Evolutionary conservation across 129 eudicot species (phyloP).

Genomic region (Escallonia herrerae): DNA sequence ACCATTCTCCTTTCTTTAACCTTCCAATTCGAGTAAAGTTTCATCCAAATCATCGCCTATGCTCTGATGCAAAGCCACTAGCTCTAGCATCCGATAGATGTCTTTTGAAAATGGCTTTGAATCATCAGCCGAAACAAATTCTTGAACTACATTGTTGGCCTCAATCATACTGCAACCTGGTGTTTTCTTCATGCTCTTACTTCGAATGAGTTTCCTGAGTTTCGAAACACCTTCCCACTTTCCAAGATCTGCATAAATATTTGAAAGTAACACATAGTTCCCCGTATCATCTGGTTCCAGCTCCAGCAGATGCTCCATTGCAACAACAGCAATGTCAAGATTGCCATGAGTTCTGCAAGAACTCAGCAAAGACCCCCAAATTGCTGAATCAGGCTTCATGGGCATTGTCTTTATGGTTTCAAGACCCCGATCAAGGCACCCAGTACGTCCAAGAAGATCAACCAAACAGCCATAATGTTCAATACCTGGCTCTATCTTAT

Average conservation of each 20-base stretch:
- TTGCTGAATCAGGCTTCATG: conserved; percentile 48
- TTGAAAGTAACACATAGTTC: conserved; percentile 51
- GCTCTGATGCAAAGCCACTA: conserved; percentile 27
- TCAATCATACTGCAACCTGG: conserved; percentile 57
- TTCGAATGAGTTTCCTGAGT: conserved; percentile 45
- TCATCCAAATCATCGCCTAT: not conserved
- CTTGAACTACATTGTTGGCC: conserved; percentile 43
- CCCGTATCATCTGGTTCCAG: conserved; percentile 61
- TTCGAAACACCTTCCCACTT: conserved; percentile 56
- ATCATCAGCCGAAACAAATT: conserved; percentile 49
- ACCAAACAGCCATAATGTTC: conserved; percentile 60
- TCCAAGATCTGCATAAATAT: conserved; percentile 52
- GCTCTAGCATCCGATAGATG: conserved; percentile 32
- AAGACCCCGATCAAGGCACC: conserved; percentile 38
- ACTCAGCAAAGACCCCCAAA: conserved; percentile 64
- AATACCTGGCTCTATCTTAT: conserved; percentile 40
- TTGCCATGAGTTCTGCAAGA: conserved; percentile 44
- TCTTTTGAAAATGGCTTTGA: conserved; percentile 36
- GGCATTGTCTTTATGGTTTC: conserved; percentile 43
- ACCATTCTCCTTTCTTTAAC: too few relatives aligned
- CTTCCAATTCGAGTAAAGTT: not conserved
- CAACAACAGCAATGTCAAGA: conserved; percentile 41
- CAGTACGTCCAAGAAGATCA: conserved; percentile 57
- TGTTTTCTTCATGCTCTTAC: conserved; percentile 45
- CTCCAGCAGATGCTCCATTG: conserved; percentile 49